These are phyloP conservation scores for Penicillium antarcticum DNA, from an alignment of 495 filamentous ascomycete species.

Conservation along the genomic window DNA sequence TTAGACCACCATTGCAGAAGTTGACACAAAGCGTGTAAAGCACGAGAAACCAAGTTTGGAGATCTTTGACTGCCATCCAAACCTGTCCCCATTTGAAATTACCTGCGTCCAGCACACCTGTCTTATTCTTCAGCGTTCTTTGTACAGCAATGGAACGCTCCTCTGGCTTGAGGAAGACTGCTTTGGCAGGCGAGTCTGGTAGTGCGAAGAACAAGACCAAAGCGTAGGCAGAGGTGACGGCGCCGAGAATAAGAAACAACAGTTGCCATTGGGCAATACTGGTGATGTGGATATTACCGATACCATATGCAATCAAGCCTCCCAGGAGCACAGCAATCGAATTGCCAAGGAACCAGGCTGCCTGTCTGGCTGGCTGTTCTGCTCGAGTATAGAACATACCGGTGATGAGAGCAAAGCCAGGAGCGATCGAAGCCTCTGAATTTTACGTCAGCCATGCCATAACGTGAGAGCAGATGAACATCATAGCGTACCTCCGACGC, in stretches of 20 bases:
- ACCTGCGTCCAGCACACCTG: conserved; percentile 54
- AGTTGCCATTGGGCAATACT: conserved; percentile 29
- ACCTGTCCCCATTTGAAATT: conserved; percentile 57
- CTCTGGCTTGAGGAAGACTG: conserved; percentile 37
- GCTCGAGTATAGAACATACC: conserved; percentile 53
- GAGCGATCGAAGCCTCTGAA: conserved; percentile 52
- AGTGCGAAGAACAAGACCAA: conserved; percentile 38
- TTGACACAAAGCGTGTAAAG: conserved; percentile 38
- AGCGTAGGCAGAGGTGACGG: conserved; percentile 36
- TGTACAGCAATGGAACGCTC: conserved; percentile 53
- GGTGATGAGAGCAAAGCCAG: conserved; percentile 56
- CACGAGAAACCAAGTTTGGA: conserved; percentile 47
- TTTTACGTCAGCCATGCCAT: too few relatives aligned
- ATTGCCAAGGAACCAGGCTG: conserved; percentile 52
- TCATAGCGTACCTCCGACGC: conserved; percentile 28
- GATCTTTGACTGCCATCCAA: conserved; percentile 47
- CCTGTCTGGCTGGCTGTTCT: conserved; percentile 54
- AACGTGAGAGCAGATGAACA: neutral
- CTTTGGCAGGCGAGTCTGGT: conserved; percentile 48
- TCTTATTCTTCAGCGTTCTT: conserved; percentile 57
- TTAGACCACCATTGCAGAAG: conserved; percentile 45
- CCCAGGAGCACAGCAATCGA: conserved; percentile 48
- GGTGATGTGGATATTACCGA: conserved; percentile 31
- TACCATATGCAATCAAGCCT: conserved; percentile 41
- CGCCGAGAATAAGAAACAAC: conserved; percentile 39